Percentiles rank a stretch among this genome's conserved stretches.
Conservation (phyloP, 352 stramenopile genomes). For the Phytophthora hybrid region DNA sequence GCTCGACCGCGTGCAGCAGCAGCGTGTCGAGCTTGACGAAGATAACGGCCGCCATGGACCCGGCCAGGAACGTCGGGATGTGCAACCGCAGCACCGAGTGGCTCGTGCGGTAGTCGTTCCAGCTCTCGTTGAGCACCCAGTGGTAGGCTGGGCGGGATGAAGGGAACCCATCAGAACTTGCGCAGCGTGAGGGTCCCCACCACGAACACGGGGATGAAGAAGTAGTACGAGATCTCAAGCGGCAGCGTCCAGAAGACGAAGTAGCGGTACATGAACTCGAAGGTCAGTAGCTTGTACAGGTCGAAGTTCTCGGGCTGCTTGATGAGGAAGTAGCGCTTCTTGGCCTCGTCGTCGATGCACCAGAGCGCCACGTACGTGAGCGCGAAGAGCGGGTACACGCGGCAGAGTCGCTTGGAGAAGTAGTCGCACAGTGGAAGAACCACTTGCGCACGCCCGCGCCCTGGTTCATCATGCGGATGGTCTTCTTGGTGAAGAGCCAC, state of each 20-base stretch:
- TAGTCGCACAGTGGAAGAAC: conserved; percentile 51
- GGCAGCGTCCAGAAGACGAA: conserved; percentile 63
- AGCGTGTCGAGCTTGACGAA: conserved; percentile 39
- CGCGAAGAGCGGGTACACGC: conserved; percentile 60
- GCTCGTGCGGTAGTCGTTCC: too few relatives aligned
- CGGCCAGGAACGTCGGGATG: conserved; percentile 51
- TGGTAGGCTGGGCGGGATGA: too few relatives aligned
- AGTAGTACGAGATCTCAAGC: too few relatives aligned
- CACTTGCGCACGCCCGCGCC: conserved; percentile 39
- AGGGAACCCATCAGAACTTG: too few relatives aligned
- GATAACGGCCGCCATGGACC: too few relatives aligned
- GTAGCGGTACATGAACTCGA: conserved; percentile 51
- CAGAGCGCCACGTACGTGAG: conserved; percentile 44
- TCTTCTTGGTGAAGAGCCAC: too few relatives aligned
- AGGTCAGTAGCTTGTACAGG: conserved; percentile 51
- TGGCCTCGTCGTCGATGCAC: conserved; percentile 39
- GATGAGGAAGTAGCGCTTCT: conserved; percentile 43
- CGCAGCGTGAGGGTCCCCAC: too few relatives aligned
- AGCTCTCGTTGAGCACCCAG: too few relatives aligned
- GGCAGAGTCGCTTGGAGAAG: conserved; percentile 51
- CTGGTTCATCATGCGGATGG: conserved; percentile 36
- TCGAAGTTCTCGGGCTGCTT: conserved; percentile 37
- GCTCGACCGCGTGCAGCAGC: conserved; percentile 33
- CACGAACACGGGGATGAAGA: too few relatives aligned
- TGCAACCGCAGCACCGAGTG: conserved; percentile 33